Conservation (phyloP, 805 yeast genomes). For the Candida palmyrensis region DNA sequence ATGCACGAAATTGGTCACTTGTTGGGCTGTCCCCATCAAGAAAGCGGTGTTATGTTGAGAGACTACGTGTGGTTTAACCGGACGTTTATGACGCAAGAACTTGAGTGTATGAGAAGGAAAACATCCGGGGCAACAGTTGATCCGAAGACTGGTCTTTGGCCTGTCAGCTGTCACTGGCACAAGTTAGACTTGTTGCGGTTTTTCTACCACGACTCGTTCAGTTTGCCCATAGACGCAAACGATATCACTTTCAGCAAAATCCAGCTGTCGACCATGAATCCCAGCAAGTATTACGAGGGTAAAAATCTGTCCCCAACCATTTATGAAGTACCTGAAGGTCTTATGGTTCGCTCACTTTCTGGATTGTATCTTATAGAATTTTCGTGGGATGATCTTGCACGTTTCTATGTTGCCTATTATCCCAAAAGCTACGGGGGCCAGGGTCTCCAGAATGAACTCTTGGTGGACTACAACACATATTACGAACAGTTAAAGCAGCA, state of each 20-base stretch:
- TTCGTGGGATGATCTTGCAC: constrained; percentile 50
- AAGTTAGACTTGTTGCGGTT: constrained; percentile 74
- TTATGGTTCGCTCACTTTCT: constrained; percentile 43
- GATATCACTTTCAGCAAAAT: constrained; percentile 36
- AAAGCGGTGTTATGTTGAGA: constrained; percentile 83
- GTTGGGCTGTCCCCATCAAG: constrained; percentile 90
- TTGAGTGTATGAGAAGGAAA: constrained; percentile 47
- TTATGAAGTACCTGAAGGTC: constrained; percentile 18
- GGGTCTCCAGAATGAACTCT: constrained; percentile 53
- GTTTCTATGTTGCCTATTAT: constrained; percentile 55
- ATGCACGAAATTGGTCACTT: constrained; percentile 94
- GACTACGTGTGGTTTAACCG: constrained; percentile 80
- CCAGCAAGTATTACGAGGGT: constrained; percentile 12
- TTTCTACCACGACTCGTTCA: constrained; percentile 74
- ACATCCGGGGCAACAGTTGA: constrained; percentile 37
- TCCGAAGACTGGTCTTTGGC: constrained; percentile 40
- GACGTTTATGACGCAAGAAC: constrained; percentile 72
- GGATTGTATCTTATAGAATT: constrained; percentile 78
- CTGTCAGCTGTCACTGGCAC: constrained; percentile 83
- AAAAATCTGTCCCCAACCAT: constrained; percentile 16
- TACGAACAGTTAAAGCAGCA: constrained; percentile 26
- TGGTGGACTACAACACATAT: constrained; percentile 41
- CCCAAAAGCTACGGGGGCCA: constrained; percentile 53
- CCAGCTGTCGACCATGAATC: constrained; percentile 25
- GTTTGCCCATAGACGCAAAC: constrained; percentile 57